Evolutionary conservation across 192 early-diverging fungal genomes (phyloP).

Genomic region (Backusella sp.): DNA sequence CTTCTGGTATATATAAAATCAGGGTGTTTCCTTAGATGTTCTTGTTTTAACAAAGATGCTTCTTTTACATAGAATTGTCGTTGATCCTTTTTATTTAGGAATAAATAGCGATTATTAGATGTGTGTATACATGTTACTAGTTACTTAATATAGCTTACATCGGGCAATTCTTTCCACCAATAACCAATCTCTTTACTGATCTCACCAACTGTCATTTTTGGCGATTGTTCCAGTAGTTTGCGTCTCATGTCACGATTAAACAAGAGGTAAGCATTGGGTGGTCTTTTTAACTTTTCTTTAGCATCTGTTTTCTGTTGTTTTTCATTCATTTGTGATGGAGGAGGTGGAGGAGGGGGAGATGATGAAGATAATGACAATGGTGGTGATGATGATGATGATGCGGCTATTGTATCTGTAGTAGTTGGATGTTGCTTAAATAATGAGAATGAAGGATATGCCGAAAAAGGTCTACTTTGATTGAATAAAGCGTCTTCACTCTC

Average conservation of each 20-base stretch:
- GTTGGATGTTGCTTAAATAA: conserved; percentile 15
- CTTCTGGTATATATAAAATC: conserved; percentile 56
- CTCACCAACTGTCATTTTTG: conserved; percentile 54
- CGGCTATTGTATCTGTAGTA: not conserved
- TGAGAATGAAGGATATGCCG: conserved; percentile 21
- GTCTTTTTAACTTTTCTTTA: conserved; percentile 47
- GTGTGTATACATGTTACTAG: too few relatives aligned
- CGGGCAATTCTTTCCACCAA: conserved; percentile 46
- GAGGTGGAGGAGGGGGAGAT: not conserved
- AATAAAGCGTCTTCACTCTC: conserved; percentile 23
- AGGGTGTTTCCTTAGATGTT: conserved; percentile 48
- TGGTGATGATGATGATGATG: not conserved
- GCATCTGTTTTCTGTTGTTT: not conserved
- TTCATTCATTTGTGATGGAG: not conserved
- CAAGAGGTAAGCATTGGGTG: conserved; percentile 58
- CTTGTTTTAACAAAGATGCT: conserved; percentile 45
- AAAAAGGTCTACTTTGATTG: conserved; percentile 2
- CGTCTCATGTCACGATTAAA: conserved; percentile 60
- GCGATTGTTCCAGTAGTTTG: conserved; percentile 50
- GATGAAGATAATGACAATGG: not conserved
- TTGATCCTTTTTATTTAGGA: conserved; percentile 22
- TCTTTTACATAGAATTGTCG: conserved; percentile 43
- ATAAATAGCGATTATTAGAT: not conserved
- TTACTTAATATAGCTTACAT: conserved; percentile 20
- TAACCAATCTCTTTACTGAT: conserved; percentile 56